Evolutionary conservation across 1,139 yeast species (phyloP), one percentile per base, ranked within the genome.

Genomic region (Suhomyces yuchorum): DNA sequence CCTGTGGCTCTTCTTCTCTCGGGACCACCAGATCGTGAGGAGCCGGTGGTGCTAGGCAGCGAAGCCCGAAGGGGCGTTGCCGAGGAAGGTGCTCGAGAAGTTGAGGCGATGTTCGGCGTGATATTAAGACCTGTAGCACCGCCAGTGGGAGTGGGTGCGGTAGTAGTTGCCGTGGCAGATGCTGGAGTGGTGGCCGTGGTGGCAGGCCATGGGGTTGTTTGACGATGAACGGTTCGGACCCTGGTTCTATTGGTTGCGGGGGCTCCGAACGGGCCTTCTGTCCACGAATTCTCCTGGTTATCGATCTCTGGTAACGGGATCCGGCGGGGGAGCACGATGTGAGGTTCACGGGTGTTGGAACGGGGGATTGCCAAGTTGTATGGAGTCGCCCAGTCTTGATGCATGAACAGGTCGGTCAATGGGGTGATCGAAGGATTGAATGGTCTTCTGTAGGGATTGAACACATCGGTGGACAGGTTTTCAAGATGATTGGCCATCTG

Each of bases 371-470:
- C 36, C 36, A 42, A n/a, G 43, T 38, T 48, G 30, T 50, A 49
- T 2, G 73, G 68, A 9, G 63, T 64, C 6, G 71, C 70, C 73
- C 75, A 71, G 42, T 57, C 61, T 48, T 74, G 78, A n/a, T 61
- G 66, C 61, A 72, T 66, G 46, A 60, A 66, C 7, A 73, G 63
- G 52, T 74, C 79, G 1, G 78, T 72, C 37, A 74, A 63, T 3
- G 80, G 77, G 1, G 77, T 71, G n/a, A 73, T 62, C 2, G 62
- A 36, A 4, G 77, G 73, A 48, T 67, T 68, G 51, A 62, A 65
- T 0, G 77, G 73, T 40, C 75, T 60, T 54, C 71, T 63, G 42
- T 56, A 55, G 37, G 61, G 69, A 3, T 76, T 76, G 54, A 74
- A 74, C 8, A 74, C 67, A 52, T 74, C 73, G 2, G 79, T 73